phyloP scores from a whole-genome alignment of 257 asterid genomes.

The Solanum pinnatisectum region DNA sequence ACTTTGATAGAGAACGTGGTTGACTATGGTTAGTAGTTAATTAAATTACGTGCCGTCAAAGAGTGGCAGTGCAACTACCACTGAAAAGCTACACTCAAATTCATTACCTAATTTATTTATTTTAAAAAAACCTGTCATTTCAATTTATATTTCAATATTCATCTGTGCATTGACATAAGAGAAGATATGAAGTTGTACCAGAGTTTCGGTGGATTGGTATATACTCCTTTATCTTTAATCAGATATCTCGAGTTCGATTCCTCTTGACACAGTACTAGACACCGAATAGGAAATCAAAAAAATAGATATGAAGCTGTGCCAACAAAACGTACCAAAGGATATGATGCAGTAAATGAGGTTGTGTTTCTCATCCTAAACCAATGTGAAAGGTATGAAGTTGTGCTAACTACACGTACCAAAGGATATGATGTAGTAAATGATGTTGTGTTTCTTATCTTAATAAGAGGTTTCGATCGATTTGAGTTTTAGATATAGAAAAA shows the following conservation, averaged over 20 bases:
- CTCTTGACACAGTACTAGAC: rapidly evolving
- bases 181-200: neutral
- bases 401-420: too few relatives aligned
- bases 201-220: too few relatives aligned
- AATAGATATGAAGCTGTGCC: too few relatives aligned
- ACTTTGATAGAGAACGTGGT: neutral
- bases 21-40: neutral
- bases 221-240: rapidly evolving
- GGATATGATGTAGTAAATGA: too few relatives aligned
- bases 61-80: conserved; percentile 12
- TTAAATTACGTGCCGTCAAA: conserved; percentile 20
- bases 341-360: too few relatives aligned
- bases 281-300: too few relatives aligned
- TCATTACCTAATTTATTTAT: neutral
- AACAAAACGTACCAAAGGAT: too few relatives aligned
- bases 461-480: too few relatives aligned
- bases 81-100: neutral
- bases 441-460: neutral
- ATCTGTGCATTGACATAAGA: neutral
- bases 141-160: neutral
- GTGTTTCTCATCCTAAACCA: too few relatives aligned
- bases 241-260: too few relatives aligned
- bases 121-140: neutral
- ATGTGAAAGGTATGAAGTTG: too few relatives aligned
- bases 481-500: too few relatives aligned